Base-by-base conservation (phyloP, 192 early-diverging fungal genomes). In the Jimgerdemannia lactiflua region DNA sequence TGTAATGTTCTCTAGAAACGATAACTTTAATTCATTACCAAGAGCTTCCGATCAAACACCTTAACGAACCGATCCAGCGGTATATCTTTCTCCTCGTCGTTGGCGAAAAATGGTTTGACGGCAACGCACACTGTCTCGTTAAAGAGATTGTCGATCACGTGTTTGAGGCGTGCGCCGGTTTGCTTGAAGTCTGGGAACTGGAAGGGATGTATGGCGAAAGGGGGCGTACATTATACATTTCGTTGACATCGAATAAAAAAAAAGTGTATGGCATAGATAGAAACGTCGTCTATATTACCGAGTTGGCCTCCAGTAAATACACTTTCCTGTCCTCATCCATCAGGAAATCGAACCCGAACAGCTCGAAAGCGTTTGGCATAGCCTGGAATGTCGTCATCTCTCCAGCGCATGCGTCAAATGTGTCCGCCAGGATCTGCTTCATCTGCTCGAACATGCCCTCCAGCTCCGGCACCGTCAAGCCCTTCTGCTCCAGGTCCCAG, bases 181-280 rank as follows among this genome's bases (percentile, higher is more conserved):
- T 92, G 91, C 73, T 91, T 90, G 71, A 92, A 92, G 75, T 91
- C 91, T 18, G 91, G 91, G 69, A 86, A 92, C 80, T 84, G 3
- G 67, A 65, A 63, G 17, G 68, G 70, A 67, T 29, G 3, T 3
- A 29, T 17, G 40, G 40, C 64, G 11, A 42, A 19, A 71, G 64
- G 11, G 29, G 73, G n/a, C 39, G 3, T n/a, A 70, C 18, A 19
- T 39, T 29, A 76, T 40, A 29, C 4, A 40, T 41, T 4, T 14
- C 20, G 42, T 67, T 11, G 14, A 67, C 11, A 14, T 20, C 20
- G 14, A 17, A 42, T 17, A 42, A 14, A 18, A 10, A 54, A 6
- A 14, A 6, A 59, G 49, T 59, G 49, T 14, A 29, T 29, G 29
- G 9, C 3, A 7, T 65, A 43, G 20, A 71, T 9, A 71, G 11